phyloP scores from a whole-genome alignment of 257 asterid species.

The Gentiana dahurica region DNA sequence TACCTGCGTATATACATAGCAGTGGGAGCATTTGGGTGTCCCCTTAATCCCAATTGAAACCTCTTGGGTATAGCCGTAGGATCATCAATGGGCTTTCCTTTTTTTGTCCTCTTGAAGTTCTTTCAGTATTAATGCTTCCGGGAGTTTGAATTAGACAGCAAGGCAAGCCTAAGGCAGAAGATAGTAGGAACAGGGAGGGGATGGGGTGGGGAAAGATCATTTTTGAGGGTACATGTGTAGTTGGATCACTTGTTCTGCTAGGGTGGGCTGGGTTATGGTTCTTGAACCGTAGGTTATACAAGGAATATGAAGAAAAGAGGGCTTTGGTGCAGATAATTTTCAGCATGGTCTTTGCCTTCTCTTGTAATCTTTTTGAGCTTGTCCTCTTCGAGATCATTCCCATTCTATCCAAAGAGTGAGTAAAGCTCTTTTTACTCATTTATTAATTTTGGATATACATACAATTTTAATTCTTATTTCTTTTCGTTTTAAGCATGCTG shows the following conservation, averaged over 20 bases:
- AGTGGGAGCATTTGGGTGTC: no score
- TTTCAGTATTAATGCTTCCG: no score
- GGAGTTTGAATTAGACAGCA: no score
- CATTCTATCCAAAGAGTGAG: slow-evolving; percentile 74
- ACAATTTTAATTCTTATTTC: no score
- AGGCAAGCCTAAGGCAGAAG: neutral
- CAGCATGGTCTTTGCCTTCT: slow-evolving; percentile 90
- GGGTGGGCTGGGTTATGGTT: slow-evolving; percentile 98
- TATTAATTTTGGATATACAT: no score
- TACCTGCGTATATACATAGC: no score
- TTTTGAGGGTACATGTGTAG: slow-evolving; percentile 66
- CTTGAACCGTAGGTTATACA: slow-evolving; percentile 79
- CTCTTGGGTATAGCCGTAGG: no score
- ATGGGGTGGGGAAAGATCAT: slow-evolving; percentile 83
- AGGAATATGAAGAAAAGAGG: slow-evolving; percentile 96
- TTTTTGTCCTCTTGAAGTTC: no score
- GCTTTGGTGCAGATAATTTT: slow-evolving; percentile 91
- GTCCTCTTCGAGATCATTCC: slow-evolving; percentile 93
- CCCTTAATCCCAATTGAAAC: no score
- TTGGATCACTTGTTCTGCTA: slow-evolving; percentile 63
- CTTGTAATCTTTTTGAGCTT: slow-evolving; percentile 94
- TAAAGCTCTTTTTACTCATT: neutral
- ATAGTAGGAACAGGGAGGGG: neutral
- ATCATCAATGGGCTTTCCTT: no score
- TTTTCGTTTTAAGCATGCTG: no score